Conservation (phyloP, 805 yeast species). For the Nakazawaea pomicola region DNA sequence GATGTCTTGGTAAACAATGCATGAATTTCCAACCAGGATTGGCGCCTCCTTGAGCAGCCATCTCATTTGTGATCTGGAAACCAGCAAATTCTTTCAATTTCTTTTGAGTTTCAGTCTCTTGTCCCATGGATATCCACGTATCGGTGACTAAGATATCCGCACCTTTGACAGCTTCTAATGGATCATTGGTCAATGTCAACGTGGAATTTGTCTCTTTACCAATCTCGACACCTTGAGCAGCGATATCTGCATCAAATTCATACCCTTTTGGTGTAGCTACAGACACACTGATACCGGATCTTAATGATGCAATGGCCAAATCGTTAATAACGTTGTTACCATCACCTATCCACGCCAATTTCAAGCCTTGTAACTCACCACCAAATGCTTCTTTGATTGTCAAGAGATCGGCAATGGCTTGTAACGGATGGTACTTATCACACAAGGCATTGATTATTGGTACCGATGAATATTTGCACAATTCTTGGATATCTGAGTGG, state of each 20-base stretch:
- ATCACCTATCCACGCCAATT: constrained; percentile 94
- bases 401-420: constrained; percentile 86
- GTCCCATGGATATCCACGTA: constrained; percentile 98
- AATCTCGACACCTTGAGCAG: constrained; percentile 47
- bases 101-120: constrained; percentile 70
- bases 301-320: constrained; percentile 81
- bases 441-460: constrained; percentile 94
- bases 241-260: constrained; percentile 53
- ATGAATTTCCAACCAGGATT: constrained; percentile 76
- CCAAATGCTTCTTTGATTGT: constrained; percentile 81
- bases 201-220: constrained; percentile 46
- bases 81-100: constrained; percentile 81
- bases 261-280: constrained; percentile 82
- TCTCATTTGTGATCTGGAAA: constrained; percentile 71
- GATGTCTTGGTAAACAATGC: constrained; percentile 97
- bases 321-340: constrained; percentile 95
- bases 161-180: constrained; percentile 62
- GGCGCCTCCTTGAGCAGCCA: constrained; percentile 57
- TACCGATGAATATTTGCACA: constrained; percentile 74
- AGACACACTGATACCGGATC: constrained; percentile 75
- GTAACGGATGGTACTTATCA: constrained; percentile 91
- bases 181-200: constrained; percentile 64
- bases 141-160: constrained; percentile 91
- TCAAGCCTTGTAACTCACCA: constrained; percentile 53
- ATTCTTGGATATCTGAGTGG: constrained; percentile 75